Conservation (phyloP, 768 basidiomycete genomes). For the Psilocybe sp. region DNA sequence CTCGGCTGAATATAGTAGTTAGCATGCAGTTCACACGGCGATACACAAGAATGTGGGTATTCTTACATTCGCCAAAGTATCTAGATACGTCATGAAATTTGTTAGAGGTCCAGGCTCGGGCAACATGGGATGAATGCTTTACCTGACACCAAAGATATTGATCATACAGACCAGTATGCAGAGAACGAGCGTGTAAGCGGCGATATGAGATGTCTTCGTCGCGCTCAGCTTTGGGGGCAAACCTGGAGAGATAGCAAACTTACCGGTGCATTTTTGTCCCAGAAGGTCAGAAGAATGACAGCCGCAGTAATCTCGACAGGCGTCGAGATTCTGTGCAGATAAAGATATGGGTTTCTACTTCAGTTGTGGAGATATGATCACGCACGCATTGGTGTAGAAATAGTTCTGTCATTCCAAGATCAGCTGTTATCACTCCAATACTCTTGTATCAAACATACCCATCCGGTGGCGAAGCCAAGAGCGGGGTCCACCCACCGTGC, state of each 20-base stretch:
- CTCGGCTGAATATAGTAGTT: constrained; percentile 40
- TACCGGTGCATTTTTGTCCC: constrained; percentile 54
- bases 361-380: constrained; percentile 1
- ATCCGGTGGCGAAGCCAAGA: constrained; percentile 55
- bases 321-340: constrained; percentile 45
- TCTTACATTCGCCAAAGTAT: constrained; percentile 64
- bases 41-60: neutral
- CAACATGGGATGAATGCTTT: constrained; percentile 9
- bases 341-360: neutral
- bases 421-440: neutral
- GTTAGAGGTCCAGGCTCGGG: neutral
- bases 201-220: constrained; percentile 42
- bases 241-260: constrained; percentile 12
- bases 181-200: constrained; percentile 59
- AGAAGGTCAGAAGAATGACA: constrained; percentile 66
- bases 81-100: constrained; percentile 19
- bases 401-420: constrained; percentile 29
- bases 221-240: neutral
- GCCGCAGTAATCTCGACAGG: constrained; percentile 79
- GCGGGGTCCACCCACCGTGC: constrained; percentile 59
- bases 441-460: constrained; percentile 33
- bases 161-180: constrained; percentile 54
- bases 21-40: neutral
- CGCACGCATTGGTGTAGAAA: constrained; percentile 40
- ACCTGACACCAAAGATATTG: constrained; percentile 73